phyloP scores from a whole-genome alignment of 495 filamentous ascomycete genomes.

The Neurospora tetrasperma region DNA sequence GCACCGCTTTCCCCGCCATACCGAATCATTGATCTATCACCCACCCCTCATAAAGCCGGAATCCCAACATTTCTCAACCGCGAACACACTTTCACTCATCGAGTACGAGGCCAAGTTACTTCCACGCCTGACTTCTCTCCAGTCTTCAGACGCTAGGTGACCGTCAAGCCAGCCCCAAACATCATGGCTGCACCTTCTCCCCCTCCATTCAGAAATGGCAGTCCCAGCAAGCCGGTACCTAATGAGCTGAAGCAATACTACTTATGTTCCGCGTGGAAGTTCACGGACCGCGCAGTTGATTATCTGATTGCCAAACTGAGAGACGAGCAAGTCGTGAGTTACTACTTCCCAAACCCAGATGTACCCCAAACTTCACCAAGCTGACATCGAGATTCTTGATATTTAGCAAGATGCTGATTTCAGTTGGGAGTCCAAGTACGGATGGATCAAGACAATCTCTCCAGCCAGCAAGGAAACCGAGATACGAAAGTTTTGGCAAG shows the following conservation, averaged over 20 bases:
- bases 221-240: not conserved
- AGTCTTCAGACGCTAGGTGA: not conserved
- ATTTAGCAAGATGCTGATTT: slow-evolving; percentile 14
- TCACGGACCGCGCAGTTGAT: not conserved
- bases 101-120: not conserved
- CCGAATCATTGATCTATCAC: not conserved
- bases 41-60: not conserved
- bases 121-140: not conserved
- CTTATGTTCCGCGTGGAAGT: not conserved
- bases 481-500: slow-evolving; percentile 13
- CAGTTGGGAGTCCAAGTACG: slow-evolving; percentile 18
- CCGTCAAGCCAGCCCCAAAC: not conserved
- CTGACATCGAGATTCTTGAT: not conserved
- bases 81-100: not conserved
- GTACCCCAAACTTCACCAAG: not conserved
- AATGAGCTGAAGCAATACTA: not conserved
- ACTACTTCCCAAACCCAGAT: not conserved
- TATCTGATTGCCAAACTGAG: not conserved
- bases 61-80: not conserved
- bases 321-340: not conserved
- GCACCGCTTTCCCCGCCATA: not conserved
- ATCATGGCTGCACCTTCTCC: not conserved
- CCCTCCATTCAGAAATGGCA: not conserved
- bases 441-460: slow-evolving; percentile 26
- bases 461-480: slow-evolving; percentile 9